These are phyloP conservation scores for Fusarium acutatum DNA, from an alignment of 2,329 filamentous ascomycete genomes.

Conservation along the genomic window DNA sequence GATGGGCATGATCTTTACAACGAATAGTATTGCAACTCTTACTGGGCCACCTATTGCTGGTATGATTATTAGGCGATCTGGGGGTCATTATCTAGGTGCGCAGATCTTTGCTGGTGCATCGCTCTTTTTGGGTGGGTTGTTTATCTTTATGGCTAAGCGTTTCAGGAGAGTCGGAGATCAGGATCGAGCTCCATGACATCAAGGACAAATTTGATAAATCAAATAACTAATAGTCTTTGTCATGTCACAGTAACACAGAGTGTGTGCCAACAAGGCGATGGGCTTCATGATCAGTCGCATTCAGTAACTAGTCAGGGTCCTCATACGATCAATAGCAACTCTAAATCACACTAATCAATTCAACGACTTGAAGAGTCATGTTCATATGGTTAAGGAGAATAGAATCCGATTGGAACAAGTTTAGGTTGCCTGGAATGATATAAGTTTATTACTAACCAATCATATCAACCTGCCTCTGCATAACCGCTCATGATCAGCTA, in stretches of 20 bases:
- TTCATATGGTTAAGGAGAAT: neutral
- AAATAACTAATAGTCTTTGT: neutral
- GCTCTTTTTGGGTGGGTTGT: neutral
- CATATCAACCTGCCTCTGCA: no score
- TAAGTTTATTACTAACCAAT: neutral
- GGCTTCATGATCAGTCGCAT: neutral
- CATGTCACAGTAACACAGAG: neutral
- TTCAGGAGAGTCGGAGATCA: neutral
- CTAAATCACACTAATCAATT: no score
- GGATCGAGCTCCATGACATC: neutral
- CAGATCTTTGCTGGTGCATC: neutral
- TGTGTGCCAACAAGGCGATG: neutral
- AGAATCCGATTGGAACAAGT: neutral
- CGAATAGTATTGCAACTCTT: neutral
- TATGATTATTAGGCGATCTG: neutral
- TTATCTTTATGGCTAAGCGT: neutral
- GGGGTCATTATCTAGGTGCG: neutral
- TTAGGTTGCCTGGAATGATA: neutral
- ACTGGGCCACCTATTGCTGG: neutral
- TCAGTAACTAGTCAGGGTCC: neutral
- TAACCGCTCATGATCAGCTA: no score
- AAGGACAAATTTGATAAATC: neutral
- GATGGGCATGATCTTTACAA: neutral
- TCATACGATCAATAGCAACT: neutral
- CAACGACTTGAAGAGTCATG: accelerated